A percentile compares a stretch with the other conserved stretches of the same genome.
Evolutionary conservation across 345 rosid species (phyloP).

Genomic region (Acer campestre): DNA sequence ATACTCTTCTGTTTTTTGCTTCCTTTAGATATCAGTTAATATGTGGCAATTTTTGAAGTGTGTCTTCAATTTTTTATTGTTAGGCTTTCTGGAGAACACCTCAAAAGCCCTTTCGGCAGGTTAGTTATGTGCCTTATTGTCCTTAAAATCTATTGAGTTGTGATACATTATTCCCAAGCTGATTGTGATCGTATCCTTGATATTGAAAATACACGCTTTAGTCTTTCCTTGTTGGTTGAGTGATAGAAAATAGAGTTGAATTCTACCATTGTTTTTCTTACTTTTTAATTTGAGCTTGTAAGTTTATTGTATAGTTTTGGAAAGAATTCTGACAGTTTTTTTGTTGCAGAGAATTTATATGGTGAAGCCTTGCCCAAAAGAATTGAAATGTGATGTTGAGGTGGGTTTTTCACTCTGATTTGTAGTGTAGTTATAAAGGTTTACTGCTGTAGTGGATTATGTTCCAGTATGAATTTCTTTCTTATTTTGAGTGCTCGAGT

Average conservation of each 20-base stretch:
- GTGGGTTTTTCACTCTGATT: conserved; percentile 44
- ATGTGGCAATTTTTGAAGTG: background rate
- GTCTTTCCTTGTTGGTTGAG: background rate
- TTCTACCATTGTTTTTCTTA: background rate
- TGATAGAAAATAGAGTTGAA: background rate
- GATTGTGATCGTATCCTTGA: background rate
- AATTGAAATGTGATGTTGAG: conserved; percentile 91
- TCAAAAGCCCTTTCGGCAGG: conserved; percentile 92
- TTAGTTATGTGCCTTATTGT: conserved; percentile 15
- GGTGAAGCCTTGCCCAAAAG: conserved; percentile 95
- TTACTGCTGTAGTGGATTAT: background rate
- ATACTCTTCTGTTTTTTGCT: background rate
- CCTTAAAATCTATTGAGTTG: background rate
- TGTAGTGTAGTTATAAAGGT: background rate
- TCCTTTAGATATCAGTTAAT: background rate
- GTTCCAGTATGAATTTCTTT: background rate
- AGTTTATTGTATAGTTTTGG: background rate
- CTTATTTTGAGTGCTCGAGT: background rate
- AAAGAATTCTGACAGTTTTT: conserved; percentile 16
- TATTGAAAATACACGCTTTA: background rate
- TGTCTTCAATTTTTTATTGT: background rate
- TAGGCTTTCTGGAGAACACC: conserved; percentile 95
- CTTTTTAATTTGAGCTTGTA: background rate
- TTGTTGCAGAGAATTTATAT: conserved; percentile 72
- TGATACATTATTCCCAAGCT: background rate